Base-by-base conservation (phyloP, 345 rosid species). In the Boechera retrofracta region DNA sequence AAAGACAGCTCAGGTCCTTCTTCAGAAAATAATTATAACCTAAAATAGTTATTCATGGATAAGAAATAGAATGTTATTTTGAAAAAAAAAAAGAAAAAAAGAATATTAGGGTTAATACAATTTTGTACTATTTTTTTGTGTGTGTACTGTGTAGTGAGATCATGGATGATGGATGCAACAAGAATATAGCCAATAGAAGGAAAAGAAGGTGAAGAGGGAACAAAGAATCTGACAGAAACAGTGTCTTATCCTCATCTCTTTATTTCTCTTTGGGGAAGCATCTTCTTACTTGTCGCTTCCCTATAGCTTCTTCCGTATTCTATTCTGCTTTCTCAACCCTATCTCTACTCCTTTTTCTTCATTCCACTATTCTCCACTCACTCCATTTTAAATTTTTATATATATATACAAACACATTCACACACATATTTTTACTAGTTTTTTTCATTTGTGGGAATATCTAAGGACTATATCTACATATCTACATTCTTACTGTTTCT, bases 211-310 rank as follows among this genome's bases (percentile, higher is more conserved):
- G 5, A 41, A 52, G 39, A 31, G 41, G 73, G 64, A 72, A 72
- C 69, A 78, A 49, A 72, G 69, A 72, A 78, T 66, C 69, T 15
- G 26, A 66, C 49, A 67, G 12, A 59, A 51, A 72, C 28, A 67
- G 81, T 59, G 29, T 64, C 53, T 47, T 47, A 66, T 66, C 64
- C 68, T 64, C 49, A 66, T 72, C 62, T 58, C 60, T 33, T 63
- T 47, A 6, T 63, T 47, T 65, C 67, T 77, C 67, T 71, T 64
- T 67, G 44, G 47, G 48, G 68, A 64, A 79, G 53, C 79, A 73
- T 78, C 56, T 26, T 56, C 57, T 52, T 81, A 78, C 64, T 54
- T 81, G 82, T 74, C 81, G 39, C 74, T 77, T 15, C 84, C 86
- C 83, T 77, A 63, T 68, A 63, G 39, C 78, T 72, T 69, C 73